Percentiles rank a stretch among this genome's conserved stretches.
These are phyloP conservation scores for Gonium pectorale DNA, from an alignment of 139 green algal genomes.

Conservation along the genomic window DNA sequence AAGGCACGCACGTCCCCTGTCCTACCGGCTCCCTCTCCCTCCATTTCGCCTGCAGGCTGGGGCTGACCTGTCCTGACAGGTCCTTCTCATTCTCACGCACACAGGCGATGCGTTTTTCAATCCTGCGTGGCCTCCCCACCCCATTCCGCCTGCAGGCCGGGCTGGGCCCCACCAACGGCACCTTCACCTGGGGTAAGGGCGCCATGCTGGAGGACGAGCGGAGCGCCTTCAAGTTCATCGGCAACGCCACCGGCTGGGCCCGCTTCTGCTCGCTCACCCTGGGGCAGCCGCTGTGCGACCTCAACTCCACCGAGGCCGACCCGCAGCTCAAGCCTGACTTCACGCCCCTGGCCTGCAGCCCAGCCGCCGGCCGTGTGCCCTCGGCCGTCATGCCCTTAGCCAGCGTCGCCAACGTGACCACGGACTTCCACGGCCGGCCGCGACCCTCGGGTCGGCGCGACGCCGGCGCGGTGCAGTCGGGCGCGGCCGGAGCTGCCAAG, in stretches of 20 bases:
- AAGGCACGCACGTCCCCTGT: no score
- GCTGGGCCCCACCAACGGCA: not conserved
- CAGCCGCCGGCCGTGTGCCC: not conserved
- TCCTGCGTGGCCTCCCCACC: no score
- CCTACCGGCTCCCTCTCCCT: no score
- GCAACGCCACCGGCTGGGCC: constrained; percentile 16
- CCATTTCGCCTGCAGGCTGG: no score
- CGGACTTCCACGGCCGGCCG: constrained; percentile 33
- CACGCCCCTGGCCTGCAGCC: constrained; percentile 23
- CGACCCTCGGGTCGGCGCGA: not conserved
- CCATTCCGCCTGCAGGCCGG: no score
- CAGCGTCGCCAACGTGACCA: not conserved
- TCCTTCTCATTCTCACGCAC: no score
- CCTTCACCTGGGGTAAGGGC: constrained; percentile 27
- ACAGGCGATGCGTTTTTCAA: no score
- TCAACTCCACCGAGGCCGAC: constrained; percentile 10
- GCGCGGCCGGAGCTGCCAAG: not conserved
- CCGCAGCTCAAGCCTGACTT: not conserved
- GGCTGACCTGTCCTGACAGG: no score
- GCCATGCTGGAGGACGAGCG: constrained; percentile 48
- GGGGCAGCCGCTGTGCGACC: not conserved
- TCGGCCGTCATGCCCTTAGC: not conserved
- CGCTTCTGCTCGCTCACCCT: not conserved
- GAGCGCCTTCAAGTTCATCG: not conserved
- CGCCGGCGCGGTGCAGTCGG: constrained; percentile 25